These are phyloP conservation scores for Fraxinus pennsylvanica DNA, from an alignment of 257 asterid genomes.

Conservation along the genomic window DNA sequence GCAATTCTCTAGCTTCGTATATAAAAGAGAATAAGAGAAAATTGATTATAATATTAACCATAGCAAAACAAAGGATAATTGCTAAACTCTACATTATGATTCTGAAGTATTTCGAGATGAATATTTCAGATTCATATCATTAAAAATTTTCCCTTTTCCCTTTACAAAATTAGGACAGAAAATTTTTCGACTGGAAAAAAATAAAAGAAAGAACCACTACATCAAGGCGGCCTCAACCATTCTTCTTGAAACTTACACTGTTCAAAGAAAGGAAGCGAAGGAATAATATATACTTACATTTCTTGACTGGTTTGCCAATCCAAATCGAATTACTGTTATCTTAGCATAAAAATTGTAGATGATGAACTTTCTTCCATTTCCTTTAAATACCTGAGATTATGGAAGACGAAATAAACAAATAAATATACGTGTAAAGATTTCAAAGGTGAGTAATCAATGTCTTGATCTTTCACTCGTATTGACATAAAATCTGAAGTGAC, in stretches of 20 bases:
- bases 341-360: constrained; percentile 29
- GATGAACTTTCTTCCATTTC: constrained; percentile 65
- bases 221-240: not conserved
- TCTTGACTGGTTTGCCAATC: constrained; percentile 76
- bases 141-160: not conserved
- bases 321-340: constrained; percentile 57
- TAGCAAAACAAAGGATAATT: constrained; percentile 5
- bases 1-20: not conserved
- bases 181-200: constrained; percentile 13
- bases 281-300: constrained; percentile 49
- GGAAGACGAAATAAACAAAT: constrained; percentile 12
- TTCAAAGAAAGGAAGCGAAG: constrained; percentile 19
- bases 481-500: not conserved
- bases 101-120: constrained; percentile 3
- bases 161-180: not conserved
- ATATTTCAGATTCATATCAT: constrained; percentile 7
- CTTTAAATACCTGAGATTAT: constrained; percentile 29
- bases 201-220: constrained; percentile 14
- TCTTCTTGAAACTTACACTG: not conserved
- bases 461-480: not conserved
- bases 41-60: constrained; percentile 5
- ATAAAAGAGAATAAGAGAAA: not conserved
- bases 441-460: not conserved
- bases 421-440: not conserved
- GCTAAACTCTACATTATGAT: not conserved